Base-by-base conservation (phyloP, 495 filamentous ascomycete genomes). In the Neurospora intermedia region DNA sequence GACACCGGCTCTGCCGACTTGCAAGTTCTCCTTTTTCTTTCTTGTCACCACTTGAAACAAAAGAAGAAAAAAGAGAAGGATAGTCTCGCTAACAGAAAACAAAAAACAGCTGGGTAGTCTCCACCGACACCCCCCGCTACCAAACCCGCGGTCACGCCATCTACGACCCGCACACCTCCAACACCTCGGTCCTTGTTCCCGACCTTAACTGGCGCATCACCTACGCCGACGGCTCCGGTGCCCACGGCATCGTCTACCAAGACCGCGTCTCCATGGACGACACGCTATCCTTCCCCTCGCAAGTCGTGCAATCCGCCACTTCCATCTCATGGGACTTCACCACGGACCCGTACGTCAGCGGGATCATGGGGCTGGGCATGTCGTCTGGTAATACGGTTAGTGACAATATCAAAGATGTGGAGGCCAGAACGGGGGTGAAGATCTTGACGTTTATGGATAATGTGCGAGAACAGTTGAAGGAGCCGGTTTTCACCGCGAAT, bases 1-100 rank as follows among this genome's bases (percentile, higher is more conserved):
- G 91, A 93, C 76, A 92, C 91, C 69, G 91, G 91, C 3, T 91
- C 88, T 62, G 88, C 91, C 54, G 91, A 93, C 81, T 86, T 93
- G 87, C 91, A 72, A 74, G 76, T 75, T 72, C 78, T 43, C 71
- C 88, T 80, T 92, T 91, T 83, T 81, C 82, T 43, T 4, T 38
- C 35, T 6, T 6, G 35, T 38, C 35, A 38, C 6, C 35, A 4
- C 35, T 35, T 35, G 31, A 38, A 38, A 38, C 27, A 31, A 31
- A 31, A 31, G n/a, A n/a, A n/a, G n/a, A n/a, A n/a, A n/a, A n/a
- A n/a, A n/a, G n/a, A n/a, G n/a, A n/a, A n/a, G n/a, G n/a, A n/a
- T n/a, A 1, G 27, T 38, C 35, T 38, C 4, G 35, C 35, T 38
- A 38, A 38, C 35, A 38, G 35, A 38, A 4, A 38, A 38, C 35